Percentiles rank a stretch among this genome's conserved stretches.
Evolutionary conservation across 306 rosid genomes (phyloP).

Genomic region (Alnus glutinosa): DNA sequence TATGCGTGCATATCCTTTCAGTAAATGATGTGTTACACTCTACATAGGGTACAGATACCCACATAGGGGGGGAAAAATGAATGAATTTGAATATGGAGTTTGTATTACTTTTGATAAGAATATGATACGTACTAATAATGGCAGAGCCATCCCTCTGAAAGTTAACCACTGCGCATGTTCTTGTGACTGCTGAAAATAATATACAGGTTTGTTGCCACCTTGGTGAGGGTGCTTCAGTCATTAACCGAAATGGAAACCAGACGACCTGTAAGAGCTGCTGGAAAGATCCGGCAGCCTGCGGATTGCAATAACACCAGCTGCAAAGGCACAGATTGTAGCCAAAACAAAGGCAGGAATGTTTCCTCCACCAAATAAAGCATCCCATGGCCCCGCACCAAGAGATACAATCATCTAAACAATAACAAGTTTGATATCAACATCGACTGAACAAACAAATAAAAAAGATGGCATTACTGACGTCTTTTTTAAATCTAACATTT

Average conservation of each 20-base stretch:
- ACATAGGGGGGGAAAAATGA: slow-evolving; percentile 45
- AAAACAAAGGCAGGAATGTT: slow-evolving; percentile 87
- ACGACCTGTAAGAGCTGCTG: slow-evolving; percentile 51
- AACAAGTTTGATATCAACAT: slow-evolving; percentile 13
- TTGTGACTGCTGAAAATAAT: slow-evolving; percentile 29
- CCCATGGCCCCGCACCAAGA: slow-evolving; percentile 97
- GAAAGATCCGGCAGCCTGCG: slow-evolving; percentile 64
- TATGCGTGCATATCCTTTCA: slow-evolving; percentile 38
- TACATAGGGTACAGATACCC: slow-evolving; percentile 51
- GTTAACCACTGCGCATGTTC: slow-evolving; percentile 18
- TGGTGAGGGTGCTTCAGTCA: slow-evolving; percentile 1
- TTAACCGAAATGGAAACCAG: slow-evolving; percentile 82
- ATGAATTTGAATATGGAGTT: slow-evolving; percentile 59
- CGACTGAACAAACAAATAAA: background rate
- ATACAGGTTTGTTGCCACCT: slow-evolving; percentile 30
- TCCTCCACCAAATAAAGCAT: slow-evolving; percentile 93
- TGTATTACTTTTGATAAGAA: slow-evolving; percentile 34
- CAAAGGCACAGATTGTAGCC: slow-evolving; percentile 77
- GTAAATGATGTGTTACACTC: slow-evolving; percentile 35
- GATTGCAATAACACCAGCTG: slow-evolving; percentile 68
- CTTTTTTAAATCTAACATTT: too few species aligned
- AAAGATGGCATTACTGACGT: background rate
- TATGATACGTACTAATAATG: slow-evolving; percentile 23
- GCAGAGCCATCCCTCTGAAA: slow-evolving; percentile 28
- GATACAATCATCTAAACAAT: slow-evolving; percentile 75